Evolutionary conservation across 108 stramenopile genomes (phyloP).

Genomic region (Parmales sp.): DNA sequence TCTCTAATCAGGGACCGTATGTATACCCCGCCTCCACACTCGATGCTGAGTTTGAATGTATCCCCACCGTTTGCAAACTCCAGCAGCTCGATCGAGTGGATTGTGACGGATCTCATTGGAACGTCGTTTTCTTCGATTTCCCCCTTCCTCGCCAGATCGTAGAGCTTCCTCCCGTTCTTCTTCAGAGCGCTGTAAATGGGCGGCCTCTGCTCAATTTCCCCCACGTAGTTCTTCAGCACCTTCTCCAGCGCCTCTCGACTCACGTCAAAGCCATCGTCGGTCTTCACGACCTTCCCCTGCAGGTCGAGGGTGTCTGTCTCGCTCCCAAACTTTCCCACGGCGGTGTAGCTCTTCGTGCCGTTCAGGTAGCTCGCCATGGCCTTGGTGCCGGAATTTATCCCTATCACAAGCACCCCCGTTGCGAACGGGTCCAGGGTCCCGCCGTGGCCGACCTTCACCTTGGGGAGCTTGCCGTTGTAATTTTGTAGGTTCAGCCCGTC

Average conservation of each 20-base stretch:
- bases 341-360: conserved; percentile 70
- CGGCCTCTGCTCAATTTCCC: conserved; percentile 74
- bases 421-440: conserved; percentile 93
- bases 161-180: conserved; percentile 66
- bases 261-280: not conserved
- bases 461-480: conserved; percentile 11
- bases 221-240: conserved; percentile 44
- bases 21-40: conserved; percentile 84
- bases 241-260: conserved; percentile 5
- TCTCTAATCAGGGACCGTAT: conserved; percentile 75
- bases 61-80: conserved; percentile 7
- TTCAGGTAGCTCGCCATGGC: conserved; percentile 48
- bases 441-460: conserved; percentile 84
- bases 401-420: conserved; percentile 81
- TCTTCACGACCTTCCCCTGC: conserved; percentile 54
- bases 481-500: conserved; percentile 22
- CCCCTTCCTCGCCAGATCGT: conserved; percentile 62
- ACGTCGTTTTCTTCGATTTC: conserved; percentile 42
- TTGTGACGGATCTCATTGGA: conserved; percentile 36
- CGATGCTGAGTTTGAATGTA: conserved; percentile 53
- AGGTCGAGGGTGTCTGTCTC: conserved; percentile 77
- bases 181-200: conserved; percentile 77
- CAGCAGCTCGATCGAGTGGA: conserved; percentile 33
- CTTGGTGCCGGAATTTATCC: conserved; percentile 76
- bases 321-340: conserved; percentile 52